Percentiles rank a stretch among this genome's conserved stretches.
Evolutionary conservation across 345 rosid genomes (phyloP).

Genomic region (Eucalyptus pauciflora): DNA sequence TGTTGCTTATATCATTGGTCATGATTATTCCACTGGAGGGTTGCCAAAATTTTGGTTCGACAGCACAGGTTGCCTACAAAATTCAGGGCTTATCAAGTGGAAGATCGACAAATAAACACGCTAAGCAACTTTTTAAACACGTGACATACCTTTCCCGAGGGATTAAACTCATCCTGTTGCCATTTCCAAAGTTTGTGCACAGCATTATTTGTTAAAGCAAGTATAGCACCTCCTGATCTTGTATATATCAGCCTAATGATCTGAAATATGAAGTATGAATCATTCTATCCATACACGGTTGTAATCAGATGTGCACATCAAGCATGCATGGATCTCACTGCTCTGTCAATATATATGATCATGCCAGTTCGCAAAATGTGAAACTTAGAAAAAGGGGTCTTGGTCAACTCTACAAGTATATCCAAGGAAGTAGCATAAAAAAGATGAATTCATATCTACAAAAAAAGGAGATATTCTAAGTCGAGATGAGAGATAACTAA

Average conservation of each 20-base stretch:
- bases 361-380: background rate
- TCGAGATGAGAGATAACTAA: background rate
- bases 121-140: background rate
- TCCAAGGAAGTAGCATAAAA: background rate
- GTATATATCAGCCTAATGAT: slow-evolving; percentile 69
- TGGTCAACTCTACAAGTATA: background rate
- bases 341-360: background rate
- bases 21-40: slow-evolving; percentile 68
- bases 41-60: slow-evolving; percentile 69
- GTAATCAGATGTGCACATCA: background rate
- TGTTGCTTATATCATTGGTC: slow-evolving; percentile 65
- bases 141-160: slow-evolving; percentile 35
- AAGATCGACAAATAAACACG: background rate
- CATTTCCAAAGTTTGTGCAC: slow-evolving; percentile 94
- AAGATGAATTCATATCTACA: background rate
- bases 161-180: slow-evolving; percentile 59
- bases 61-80: slow-evolving; percentile 57
- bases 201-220: slow-evolving; percentile 82
- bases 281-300: background rate
- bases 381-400: background rate
- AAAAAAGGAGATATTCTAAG: background rate
- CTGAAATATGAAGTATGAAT: slow-evolving; percentile 16
- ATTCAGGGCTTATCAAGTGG: background rate
- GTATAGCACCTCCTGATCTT: slow-evolving; percentile 60
- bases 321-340: background rate